These are phyloP conservation scores for Daldinia sp. DNA, from an alignment of 2,329 filamentous ascomycete genomes.

Conservation along the genomic window DNA sequence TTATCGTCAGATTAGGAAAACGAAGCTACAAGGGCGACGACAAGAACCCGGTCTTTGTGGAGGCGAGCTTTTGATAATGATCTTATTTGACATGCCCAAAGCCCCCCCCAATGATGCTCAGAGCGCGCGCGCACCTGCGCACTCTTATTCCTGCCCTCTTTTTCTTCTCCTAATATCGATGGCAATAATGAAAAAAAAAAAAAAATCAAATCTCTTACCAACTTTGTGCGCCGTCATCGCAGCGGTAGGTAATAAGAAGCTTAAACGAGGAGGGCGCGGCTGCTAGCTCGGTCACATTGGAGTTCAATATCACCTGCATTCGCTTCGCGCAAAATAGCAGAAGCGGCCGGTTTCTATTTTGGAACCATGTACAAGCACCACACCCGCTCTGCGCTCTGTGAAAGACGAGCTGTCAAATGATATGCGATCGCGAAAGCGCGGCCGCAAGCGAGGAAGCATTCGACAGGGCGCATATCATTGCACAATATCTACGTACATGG, in stretches of 20 bases:
- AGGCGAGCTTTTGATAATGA: conserved; percentile 28
- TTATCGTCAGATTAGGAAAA: conserved; percentile 39
- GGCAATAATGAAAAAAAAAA: not conserved
- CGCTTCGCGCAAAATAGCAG: conserved; percentile 43
- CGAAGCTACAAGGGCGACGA: conserved; percentile 20
- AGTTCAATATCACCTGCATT: conserved; percentile 50
- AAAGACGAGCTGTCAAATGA: conserved; percentile 32
- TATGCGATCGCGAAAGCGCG: conserved; percentile 31
- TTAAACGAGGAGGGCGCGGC: conserved; percentile 40
- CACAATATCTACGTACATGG: conserved; percentile 30
- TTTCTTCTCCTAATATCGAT: not conserved
- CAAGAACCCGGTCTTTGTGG: conserved; percentile 30
- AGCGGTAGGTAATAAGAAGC: conserved; percentile 35
- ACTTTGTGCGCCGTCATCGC: conserved; percentile 43
- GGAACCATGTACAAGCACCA: conserved; percentile 32
- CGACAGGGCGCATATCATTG: conserved; percentile 22
- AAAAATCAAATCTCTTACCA: conserved; percentile 26
- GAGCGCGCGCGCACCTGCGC: not conserved
- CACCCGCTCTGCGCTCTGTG: conserved; percentile 11
- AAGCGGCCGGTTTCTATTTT: conserved; percentile 43
- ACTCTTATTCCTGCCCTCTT: not conserved
- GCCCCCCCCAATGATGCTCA: conserved; percentile 14
- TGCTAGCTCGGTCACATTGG: conserved; percentile 37
- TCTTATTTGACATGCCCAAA: conserved; percentile 11
- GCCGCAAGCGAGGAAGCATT: conserved; percentile 30